These are phyloP conservation scores for Fusarium pseudocircinatum DNA, from an alignment of 2,329 filamentous ascomycete species.

Conservation along the genomic window DNA sequence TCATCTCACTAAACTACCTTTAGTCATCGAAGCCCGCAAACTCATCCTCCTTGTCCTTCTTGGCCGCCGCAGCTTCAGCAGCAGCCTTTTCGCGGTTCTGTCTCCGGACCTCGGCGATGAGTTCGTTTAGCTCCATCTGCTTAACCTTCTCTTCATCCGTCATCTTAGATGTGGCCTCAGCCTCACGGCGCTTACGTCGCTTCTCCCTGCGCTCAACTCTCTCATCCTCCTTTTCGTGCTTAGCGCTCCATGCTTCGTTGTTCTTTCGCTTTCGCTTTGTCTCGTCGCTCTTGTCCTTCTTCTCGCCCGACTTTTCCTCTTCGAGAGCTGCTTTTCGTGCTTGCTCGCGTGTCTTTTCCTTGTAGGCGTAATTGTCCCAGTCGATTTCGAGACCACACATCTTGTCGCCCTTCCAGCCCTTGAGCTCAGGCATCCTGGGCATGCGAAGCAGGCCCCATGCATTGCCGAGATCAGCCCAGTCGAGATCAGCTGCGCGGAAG, in stretches of 20 bases:
- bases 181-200: slow-evolving; percentile 71
- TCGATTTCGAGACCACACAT: slow-evolving; percentile 71
- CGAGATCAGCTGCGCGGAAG: slow-evolving; percentile 81
- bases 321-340: slow-evolving; percentile 67
- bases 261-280: slow-evolving; percentile 67
- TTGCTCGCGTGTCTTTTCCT: slow-evolving; percentile 76
- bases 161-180: slow-evolving; percentile 70
- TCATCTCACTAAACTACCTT: slow-evolving; percentile 44
- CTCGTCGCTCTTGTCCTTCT: slow-evolving; percentile 53
- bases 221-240: slow-evolving; percentile 71
- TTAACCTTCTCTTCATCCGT: slow-evolving; percentile 75
- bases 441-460: slow-evolving; percentile 89
- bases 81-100: slow-evolving; percentile 60
- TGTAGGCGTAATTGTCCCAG: slow-evolving; percentile 75
- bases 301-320: slow-evolving; percentile 53
- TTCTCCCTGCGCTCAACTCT: slow-evolving; percentile 71
- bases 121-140: slow-evolving; percentile 68
- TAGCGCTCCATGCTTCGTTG: slow-evolving; percentile 78
- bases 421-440: slow-evolving; percentile 93
- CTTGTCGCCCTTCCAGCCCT: slow-evolving; percentile 75
- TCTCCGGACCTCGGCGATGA: slow-evolving; percentile 72
- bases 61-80: slow-evolving; percentile 39
- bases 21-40: slow-evolving; percentile 69
- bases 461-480: slow-evolving; percentile 83
- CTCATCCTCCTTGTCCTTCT: slow-evolving; percentile 57